Conservation (phyloP, 345 rosid genomes). For the Populus ilicifolia region DNA sequence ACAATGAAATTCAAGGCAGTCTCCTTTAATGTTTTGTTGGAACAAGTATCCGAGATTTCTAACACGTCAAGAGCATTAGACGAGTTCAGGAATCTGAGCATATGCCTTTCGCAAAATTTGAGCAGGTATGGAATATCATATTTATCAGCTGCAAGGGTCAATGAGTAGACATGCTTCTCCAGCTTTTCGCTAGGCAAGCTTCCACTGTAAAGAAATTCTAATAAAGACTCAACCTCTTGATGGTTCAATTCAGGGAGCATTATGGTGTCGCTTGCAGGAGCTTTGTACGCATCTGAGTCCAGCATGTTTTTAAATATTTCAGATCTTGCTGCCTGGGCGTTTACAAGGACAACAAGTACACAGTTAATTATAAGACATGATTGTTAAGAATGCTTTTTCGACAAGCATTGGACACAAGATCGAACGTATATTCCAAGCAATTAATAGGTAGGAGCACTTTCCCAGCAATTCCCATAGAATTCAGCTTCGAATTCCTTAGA, state of each 20-base stretch:
- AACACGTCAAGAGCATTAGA: conserved; percentile 57
- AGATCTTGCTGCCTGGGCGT: conserved; percentile 68
- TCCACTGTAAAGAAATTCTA: conserved; percentile 80
- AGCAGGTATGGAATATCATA: conserved; percentile 63
- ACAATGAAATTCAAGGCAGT: conserved; percentile 50
- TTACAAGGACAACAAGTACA: no score
- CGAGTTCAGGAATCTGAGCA: conserved; percentile 43
- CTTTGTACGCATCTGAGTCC: conserved; percentile 62
- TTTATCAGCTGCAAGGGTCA: conserved; percentile 68
- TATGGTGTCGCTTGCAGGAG: conserved; percentile 48
- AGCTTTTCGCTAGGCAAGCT: conserved; percentile 42
- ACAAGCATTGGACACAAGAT: no score
- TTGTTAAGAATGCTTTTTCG: no score
- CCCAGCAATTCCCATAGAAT: no score
- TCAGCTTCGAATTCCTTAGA: no score
- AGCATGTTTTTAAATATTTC: conserved; percentile 70
- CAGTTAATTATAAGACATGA: no score
- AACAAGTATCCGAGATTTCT: conserved; percentile 59
- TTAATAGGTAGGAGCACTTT: no score
- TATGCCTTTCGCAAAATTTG: conserved; percentile 52
- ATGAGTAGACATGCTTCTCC: conserved; percentile 48
- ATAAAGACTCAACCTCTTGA: conserved; percentile 65
- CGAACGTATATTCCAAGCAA: no score
- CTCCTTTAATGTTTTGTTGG: conserved; percentile 47
- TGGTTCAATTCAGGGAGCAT: conserved; percentile 52